Evolutionary conservation across 345 rosid species (phyloP), one percentile per base, ranked within the genome.

Genomic region (Salix viminalis): DNA sequence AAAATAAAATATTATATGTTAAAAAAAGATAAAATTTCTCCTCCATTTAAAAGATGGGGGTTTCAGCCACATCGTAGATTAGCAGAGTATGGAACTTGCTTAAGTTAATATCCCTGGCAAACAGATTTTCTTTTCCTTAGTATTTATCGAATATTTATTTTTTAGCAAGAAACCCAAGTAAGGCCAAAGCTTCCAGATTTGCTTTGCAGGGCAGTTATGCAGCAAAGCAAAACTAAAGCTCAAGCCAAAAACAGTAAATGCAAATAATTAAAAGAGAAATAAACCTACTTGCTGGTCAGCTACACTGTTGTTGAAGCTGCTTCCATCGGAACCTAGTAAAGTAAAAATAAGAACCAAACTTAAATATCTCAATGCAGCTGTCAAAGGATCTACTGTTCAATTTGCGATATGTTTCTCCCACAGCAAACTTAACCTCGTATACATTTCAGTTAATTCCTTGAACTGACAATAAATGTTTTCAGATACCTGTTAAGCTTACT

Each of bases 221-320:
- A 52, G 36, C 18, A 42, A 62, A 69, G 19, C 34, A n/a, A 13
- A 79, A 48, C 32, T 52, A 24, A 46, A 60, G 65, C 67, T 15
- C 6, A 2, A 76, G 28, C 64, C 64, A 23, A 2, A 58, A 52
- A 10, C 64, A 23, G 14, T 0, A 69, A 69, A 13, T 18, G 28
- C 24, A 37, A 5, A 24, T 0, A 42, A 69, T n/a, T 16, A 42
- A 21, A 23, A 41, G 36, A 67, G 18, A 67, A 30, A 67, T 15
- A 81, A 84, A 88, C 94, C 39, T 80, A 94, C 99, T 85, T 94
- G 94, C 83, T 96, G 92, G 80, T 89, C 99, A 74, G 95, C 95
- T 46, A 96, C 98, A 71, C 95, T 94, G 86, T 58, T 88, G 85
- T 96, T 96, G 90, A 96, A 96, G 94, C 85, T 94, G 79, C 87